Percentiles rank a stretch among this genome's conserved stretches.
Conservation (phyloP, 1,284 basidiomycete genomes). For the Pseudozyma tsukubaensis region DNA sequence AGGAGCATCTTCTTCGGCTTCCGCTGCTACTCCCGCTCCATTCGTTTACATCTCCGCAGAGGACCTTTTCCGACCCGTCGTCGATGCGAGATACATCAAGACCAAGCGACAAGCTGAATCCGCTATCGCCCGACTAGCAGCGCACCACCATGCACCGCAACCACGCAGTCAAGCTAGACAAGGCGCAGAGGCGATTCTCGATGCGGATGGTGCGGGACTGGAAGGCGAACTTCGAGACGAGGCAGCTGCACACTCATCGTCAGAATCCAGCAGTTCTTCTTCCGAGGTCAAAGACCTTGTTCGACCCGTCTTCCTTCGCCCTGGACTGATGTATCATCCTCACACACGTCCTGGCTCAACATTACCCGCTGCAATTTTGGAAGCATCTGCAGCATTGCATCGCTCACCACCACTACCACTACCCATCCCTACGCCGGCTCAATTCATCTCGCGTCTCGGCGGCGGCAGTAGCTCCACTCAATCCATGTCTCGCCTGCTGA, state of each 20-base stretch:
- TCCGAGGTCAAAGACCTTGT: constrained; percentile 7
- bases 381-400: constrained; percentile 72
- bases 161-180: constrained; percentile 61
- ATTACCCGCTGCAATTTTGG: constrained; percentile 84
- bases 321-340: constrained; percentile 94
- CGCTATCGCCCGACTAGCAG: constrained; percentile 71
- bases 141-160: constrained; percentile 85
- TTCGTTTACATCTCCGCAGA: constrained; percentile 96
- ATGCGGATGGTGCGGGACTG: constrained; percentile 50
- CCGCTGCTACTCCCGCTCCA: constrained; percentile 69
- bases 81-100: constrained; percentile 85
- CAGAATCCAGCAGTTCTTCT: not conserved
- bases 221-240: constrained; percentile 36
- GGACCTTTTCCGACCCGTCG: constrained; percentile 86
- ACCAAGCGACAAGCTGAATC: constrained; percentile 90
- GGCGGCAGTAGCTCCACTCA: constrained; percentile 64
- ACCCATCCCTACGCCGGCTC: constrained; percentile 76
- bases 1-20: not conserved
- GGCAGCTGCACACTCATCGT: not conserved
- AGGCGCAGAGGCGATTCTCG: constrained; percentile 19
- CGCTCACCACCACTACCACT: constrained; percentile 37
- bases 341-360: constrained; percentile 88
- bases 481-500: constrained; percentile 80
- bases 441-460: constrained; percentile 35
- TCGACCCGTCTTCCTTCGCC: constrained; percentile 44